phyloP scores from a whole-genome alignment of 2,329 filamentous ascomycete genomes.

The Xylariaceae sp. region DNA sequence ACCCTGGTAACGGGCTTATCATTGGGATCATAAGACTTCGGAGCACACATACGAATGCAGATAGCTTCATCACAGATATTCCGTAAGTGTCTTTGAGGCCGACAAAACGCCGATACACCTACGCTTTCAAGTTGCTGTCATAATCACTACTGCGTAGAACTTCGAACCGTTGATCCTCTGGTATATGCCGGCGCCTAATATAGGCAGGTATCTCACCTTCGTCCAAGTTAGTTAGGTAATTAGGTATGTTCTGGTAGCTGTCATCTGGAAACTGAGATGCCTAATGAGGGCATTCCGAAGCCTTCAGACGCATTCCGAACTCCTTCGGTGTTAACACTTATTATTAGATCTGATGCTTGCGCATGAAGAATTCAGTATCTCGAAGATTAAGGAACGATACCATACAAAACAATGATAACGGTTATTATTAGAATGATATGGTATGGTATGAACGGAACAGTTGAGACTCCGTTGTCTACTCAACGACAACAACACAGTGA shows the following conservation, averaged over 20 bases:
- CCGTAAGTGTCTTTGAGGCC: background rate
- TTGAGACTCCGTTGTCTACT: background rate
- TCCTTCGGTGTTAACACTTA: slow-evolving; percentile 2
- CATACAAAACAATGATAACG: background rate
- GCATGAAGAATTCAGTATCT: background rate
- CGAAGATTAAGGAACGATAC: background rate
- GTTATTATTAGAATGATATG: slow-evolving; percentile 9
- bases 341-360: slow-evolving; percentile 16
- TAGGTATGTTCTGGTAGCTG: background rate
- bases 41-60: background rate
- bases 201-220: background rate
- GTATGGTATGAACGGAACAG: background rate
- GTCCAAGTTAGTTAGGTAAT: background rate
- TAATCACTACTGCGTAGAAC: background rate
- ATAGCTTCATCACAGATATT: background rate
- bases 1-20: background rate
- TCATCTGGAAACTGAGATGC: background rate
- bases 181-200: no score
- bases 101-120: background rate
- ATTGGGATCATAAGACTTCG: background rate
- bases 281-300: background rate
- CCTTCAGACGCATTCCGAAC: background rate
- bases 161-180: background rate
- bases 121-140: background rate
- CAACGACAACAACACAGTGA: no score